These are phyloP conservation scores for Saturnispora sekii DNA, from an alignment of 805 yeast species.

Conservation along the genomic window DNA sequence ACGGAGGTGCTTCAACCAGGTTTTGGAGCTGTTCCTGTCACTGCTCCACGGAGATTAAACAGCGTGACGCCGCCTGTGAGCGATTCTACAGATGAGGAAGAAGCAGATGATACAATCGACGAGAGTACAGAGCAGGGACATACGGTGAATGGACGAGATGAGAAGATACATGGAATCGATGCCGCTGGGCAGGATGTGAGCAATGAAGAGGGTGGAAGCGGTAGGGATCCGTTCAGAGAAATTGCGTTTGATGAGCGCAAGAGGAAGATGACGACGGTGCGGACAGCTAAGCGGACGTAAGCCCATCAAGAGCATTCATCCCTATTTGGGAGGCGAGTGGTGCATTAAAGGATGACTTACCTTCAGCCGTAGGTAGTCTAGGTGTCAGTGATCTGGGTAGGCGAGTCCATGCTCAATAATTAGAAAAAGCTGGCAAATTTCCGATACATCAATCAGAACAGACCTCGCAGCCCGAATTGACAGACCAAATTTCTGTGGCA, in stretches of 20 bases:
- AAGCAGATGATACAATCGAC: conserved; percentile 1
- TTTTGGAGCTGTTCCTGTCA: not conserved
- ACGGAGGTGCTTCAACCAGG: conserved; percentile 5
- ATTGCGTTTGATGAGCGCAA: conserved; percentile 8
- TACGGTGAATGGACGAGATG: not conserved
- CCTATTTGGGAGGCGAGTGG: not conserved
- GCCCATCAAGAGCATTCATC: not conserved
- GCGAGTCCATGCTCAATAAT: too few species aligned
- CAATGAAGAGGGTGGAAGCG: not conserved
- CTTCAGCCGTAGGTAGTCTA: too few species aligned
- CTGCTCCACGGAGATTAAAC: not conserved
- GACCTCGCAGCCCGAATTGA: too few species aligned
- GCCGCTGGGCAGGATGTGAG: not conserved
- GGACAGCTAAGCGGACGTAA: not conserved
- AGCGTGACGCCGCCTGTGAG: not conserved
- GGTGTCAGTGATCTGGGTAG: too few species aligned
- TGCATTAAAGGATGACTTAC: too few species aligned
- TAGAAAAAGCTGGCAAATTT: too few species aligned
- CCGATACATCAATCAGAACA: too few species aligned
- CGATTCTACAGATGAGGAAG: not conserved
- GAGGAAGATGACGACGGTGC: conserved; percentile 9
- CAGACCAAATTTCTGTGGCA: too few species aligned
- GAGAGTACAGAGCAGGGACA: not conserved
- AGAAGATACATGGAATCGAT: not conserved
- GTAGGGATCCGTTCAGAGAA: conserved; percentile 7